A percentile compares a stretch with the other conserved stretches of the same genome.
Conservation (phyloP, 768 basidiomycete genomes). For the Mycena albidolilacea region DNA sequence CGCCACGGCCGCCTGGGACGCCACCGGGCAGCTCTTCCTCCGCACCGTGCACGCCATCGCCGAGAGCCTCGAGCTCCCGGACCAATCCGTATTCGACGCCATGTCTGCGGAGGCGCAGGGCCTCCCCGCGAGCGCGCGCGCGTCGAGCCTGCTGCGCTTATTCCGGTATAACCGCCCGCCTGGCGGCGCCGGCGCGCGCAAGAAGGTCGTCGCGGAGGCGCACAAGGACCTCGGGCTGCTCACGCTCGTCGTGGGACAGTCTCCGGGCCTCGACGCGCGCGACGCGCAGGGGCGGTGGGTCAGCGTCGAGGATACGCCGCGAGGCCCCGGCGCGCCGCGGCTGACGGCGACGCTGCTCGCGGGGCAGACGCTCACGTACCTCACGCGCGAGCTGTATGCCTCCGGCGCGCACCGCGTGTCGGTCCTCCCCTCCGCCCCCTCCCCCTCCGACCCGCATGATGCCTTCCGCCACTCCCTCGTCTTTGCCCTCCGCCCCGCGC, state of each 20-base stretch:
- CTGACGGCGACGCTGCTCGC: constrained; percentile 38
- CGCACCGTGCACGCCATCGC: constrained; percentile 28
- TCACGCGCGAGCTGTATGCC: constrained; percentile 33
- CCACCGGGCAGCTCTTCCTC: constrained; percentile 33
- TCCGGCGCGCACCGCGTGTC: constrained; percentile 38
- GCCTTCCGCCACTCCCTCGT: constrained; percentile 35
- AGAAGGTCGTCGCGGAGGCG: constrained; percentile 37
- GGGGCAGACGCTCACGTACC: constrained; percentile 36
- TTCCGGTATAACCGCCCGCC: constrained; percentile 36
- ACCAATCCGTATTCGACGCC: constrained; percentile 19
- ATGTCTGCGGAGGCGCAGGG: constrained; percentile 25
- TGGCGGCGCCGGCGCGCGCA: not conserved
- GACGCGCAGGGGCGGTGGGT: constrained; percentile 32
- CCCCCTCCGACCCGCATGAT: not conserved
- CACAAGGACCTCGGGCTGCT: constrained; percentile 40
- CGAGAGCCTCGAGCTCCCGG: constrained; percentile 32
- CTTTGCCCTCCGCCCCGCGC: constrained; percentile 37
- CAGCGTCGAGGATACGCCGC: constrained; percentile 37
- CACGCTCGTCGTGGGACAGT: constrained; percentile 35
- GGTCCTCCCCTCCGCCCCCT: constrained; percentile 26
- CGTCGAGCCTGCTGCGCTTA: constrained; percentile 33
- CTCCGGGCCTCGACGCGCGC: constrained; percentile 36
- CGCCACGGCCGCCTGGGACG: constrained; percentile 25
- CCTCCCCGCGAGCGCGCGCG: constrained; percentile 11
- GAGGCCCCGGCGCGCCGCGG: not conserved